Evolutionary conservation across 345 rosid genomes (phyloP).

Genomic region (Crucihimalaya himalaica): DNA sequence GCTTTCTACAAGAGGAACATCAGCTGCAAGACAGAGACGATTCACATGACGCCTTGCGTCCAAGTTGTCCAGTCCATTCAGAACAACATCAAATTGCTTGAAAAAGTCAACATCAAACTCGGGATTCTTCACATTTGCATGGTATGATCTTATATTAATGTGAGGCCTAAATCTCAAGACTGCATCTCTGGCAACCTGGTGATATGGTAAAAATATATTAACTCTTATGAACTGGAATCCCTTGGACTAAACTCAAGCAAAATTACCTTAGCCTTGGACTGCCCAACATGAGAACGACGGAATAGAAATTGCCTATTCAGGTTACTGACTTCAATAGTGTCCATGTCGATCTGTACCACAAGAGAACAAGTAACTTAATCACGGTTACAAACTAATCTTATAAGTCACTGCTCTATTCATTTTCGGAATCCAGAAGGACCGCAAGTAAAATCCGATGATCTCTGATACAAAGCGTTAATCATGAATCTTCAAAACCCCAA

Average conservation of each 20-base stretch:
- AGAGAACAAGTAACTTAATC: not conserved
- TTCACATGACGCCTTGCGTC: constrained; percentile 98
- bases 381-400: constrained; percentile 4
- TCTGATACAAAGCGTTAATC: not conserved
- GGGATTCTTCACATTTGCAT: constrained; percentile 86
- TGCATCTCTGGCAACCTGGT: constrained; percentile 97
- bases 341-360: constrained; percentile 92
- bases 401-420: not conserved
- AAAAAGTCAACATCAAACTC: constrained; percentile 86
- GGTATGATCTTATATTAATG: constrained; percentile 79
- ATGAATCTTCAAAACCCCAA: not conserved
- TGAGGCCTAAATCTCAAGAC: constrained; percentile 89
- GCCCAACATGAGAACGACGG: constrained; percentile 94
- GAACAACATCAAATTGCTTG: constrained; percentile 88
- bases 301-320: constrained; percentile 94
- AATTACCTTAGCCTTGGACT: constrained; percentile 90
- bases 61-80: constrained; percentile 96
- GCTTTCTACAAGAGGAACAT: constrained; percentile 95
- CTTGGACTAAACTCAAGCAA: constrained; percentile 3
- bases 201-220: constrained; percentile 15
- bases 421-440: not conserved
- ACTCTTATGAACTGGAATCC: not conserved
- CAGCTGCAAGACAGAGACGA: constrained; percentile 98
- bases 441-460: not conserved
- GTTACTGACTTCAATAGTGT: constrained; percentile 98